A percentile compares a stretch with the other conserved stretches of the same genome.
Evolutionary conservation across 306 rosid species (phyloP).

Genomic region (Astragalus membranaceus): DNA sequence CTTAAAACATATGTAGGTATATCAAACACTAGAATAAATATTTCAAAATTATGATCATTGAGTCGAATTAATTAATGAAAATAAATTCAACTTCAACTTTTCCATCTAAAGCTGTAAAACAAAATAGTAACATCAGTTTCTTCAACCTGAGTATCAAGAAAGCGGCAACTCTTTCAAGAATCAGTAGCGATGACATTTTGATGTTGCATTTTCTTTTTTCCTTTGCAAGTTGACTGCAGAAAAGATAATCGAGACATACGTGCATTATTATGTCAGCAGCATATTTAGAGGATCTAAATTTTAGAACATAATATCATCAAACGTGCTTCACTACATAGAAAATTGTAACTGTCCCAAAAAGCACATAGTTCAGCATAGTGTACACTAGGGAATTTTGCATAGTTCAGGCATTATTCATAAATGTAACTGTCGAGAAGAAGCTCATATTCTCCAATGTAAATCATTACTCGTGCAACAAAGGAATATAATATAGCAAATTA

Average conservation of each 20-base stretch:
- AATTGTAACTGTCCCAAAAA: background rate
- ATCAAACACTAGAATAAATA: background rate
- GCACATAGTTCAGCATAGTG: too few relatives aligned
- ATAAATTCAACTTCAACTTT: background rate
- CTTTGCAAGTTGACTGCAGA: conserved; percentile 40
- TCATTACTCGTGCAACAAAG: too few relatives aligned
- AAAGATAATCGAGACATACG: conserved; percentile 8
- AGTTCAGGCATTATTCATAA: background rate
- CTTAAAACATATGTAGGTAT: background rate
- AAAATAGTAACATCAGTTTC: background rate
- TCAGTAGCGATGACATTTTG: conserved; percentile 16
- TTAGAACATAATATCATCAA: background rate
- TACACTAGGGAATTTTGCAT: background rate
- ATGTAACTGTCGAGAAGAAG: too few relatives aligned
- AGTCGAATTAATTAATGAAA: background rate
- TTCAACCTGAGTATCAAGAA: background rate
- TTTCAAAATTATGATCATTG: conserved; percentile 9
- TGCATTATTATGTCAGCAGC: background rate
- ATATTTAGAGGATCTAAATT: background rate
- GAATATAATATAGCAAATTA: too few relatives aligned
- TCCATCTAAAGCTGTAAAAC: background rate
- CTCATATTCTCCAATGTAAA: too few relatives aligned
- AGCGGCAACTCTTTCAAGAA: background rate
- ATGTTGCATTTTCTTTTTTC: conserved; percentile 33
- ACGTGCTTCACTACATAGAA: background rate